These are phyloP conservation scores for Pestalotiopsis sp. DNA, from an alignment of 2,329 filamentous ascomycete species.

Conservation along the genomic window DNA sequence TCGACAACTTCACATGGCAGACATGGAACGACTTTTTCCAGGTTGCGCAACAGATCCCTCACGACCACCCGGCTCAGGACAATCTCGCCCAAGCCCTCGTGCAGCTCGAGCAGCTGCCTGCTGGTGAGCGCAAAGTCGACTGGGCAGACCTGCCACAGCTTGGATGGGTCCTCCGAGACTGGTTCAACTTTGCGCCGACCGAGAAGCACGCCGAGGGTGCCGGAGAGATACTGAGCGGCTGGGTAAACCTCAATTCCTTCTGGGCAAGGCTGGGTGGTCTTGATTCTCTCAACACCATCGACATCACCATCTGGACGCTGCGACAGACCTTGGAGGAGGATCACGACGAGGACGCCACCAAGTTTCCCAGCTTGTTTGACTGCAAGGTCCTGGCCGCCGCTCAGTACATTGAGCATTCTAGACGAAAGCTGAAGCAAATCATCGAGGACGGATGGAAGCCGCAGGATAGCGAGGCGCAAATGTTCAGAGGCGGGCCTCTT, in stretches of 20 bases:
- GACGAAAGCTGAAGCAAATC: slow-evolving; percentile 22
- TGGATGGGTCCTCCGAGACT: slow-evolving; percentile 21
- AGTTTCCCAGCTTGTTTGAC: slow-evolving; percentile 15
- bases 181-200: slow-evolving; percentile 18
- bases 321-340: slow-evolving; percentile 27
- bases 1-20: slow-evolving; percentile 24
- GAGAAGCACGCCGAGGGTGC: slow-evolving; percentile 15
- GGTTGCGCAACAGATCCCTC: slow-evolving; percentile 25
- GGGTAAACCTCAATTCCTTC: slow-evolving; percentile 30
- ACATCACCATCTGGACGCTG: slow-evolving; percentile 29
- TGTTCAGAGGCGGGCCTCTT: slow-evolving; percentile 22
- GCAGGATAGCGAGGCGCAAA: slow-evolving; percentile 18
- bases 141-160: slow-evolving; percentile 30
- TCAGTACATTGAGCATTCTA: slow-evolving; percentile 28
- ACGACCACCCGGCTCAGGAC: slow-evolving; percentile 26
- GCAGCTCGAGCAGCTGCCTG: slow-evolving; percentile 26
- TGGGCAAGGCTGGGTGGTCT: slow-evolving; percentile 25
- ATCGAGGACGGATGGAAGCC: slow-evolving; percentile 21
- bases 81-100: slow-evolving; percentile 25
- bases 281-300: slow-evolving; percentile 18
- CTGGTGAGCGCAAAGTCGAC: slow-evolving; percentile 19
- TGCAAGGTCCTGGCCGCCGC: slow-evolving; percentile 23
- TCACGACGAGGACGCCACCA: neutral
- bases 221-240: slow-evolving; percentile 9
- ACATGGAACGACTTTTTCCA: slow-evolving; percentile 25